phyloP scores from a whole-genome alignment of 768 basidiomycete species.

The Boletus huronensis region DNA sequence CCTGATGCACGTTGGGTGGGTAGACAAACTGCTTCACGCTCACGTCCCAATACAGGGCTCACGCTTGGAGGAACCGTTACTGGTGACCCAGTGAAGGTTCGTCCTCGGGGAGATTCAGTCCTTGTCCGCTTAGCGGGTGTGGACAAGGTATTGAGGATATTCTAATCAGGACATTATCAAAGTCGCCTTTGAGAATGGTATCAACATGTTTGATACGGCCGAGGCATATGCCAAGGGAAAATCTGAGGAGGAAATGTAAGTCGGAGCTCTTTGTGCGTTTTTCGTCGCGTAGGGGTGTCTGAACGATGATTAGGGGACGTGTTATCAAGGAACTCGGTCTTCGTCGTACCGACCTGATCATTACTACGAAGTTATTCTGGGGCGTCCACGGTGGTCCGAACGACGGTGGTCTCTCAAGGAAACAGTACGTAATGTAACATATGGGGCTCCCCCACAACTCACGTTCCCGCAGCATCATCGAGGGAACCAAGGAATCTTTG shows the following conservation, averaged over 20 bases:
- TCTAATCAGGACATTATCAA: constrained; percentile 4
- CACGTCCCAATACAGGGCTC: background rate
- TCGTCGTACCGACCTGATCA: constrained; percentile 7
- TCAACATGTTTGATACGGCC: constrained; percentile 11
- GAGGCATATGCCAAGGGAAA: constrained; percentile 6
- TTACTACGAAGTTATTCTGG: constrained; percentile 7
- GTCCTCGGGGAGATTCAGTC: background rate
- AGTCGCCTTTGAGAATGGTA: constrained; percentile 8
- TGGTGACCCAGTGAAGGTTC: constrained; percentile 5
- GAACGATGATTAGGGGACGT: background rate
- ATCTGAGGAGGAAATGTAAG: constrained; percentile 10
- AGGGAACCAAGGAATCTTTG: constrained; percentile 3
- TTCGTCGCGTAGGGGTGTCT: background rate
- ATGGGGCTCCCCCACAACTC: background rate
- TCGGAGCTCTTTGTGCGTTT: background rate
- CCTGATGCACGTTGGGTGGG: background rate
- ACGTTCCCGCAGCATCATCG: constrained; percentile 1
- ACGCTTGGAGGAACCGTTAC: constrained; percentile 7
- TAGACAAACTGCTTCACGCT: background rate
- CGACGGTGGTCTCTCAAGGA: constrained; percentile 3
- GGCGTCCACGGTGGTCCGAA: constrained; percentile 1
- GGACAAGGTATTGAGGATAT: background rate
- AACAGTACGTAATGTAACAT: background rate
- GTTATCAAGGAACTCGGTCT: constrained; percentile 6
- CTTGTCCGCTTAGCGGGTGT: background rate